These are phyloP conservation scores for Lactifluus subvellereus DNA, from an alignment of 768 basidiomycete species.

Conservation along the genomic window DNA sequence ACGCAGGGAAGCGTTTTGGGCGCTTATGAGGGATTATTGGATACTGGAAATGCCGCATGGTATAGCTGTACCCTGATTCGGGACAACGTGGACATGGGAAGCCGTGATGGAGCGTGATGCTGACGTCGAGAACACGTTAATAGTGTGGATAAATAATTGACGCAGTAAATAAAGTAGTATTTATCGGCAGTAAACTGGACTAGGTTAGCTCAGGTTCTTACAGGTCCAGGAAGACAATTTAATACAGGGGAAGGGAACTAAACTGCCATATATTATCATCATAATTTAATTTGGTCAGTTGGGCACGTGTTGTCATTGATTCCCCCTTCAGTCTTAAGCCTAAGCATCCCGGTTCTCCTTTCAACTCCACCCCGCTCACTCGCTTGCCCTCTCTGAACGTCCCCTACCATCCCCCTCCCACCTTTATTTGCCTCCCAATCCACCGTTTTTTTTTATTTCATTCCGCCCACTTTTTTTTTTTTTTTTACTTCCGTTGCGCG, in stretches of 20 bases:
- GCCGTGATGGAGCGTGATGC: conserved; percentile 3
- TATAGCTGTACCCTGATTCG: background rate
- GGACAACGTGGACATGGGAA: background rate
- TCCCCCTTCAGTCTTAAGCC: conserved; percentile 20
- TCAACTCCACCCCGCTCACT: background rate
- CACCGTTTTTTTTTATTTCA: background rate
- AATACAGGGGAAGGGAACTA: conserved; percentile 3
- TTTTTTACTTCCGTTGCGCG: background rate
- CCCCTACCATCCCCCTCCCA: background rate
- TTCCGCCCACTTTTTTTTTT: too few species aligned
- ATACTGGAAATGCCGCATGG: background rate
- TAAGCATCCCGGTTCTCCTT: conserved; percentile 10
- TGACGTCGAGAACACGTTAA: conserved; percentile 19
- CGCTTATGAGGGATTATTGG: conserved; percentile 4
- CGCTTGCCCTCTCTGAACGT: background rate
- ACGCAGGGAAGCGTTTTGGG: conserved; percentile 18
- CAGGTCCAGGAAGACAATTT: too few species aligned
- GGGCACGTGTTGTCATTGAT: conserved; percentile 17
- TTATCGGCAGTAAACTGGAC: conserved; percentile 1
- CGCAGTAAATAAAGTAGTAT: background rate
- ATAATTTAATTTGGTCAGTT: background rate
- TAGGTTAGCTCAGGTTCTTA: conserved; percentile 11
- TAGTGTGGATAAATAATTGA: background rate
- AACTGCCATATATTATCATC: conserved; percentile 1
- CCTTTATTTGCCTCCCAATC: background rate